A percentile compares a stretch with the other conserved stretches of the same genome.
phyloP scores from a whole-genome alignment of 2,329 filamentous ascomycete species.

The Xylaria sp. region DNA sequence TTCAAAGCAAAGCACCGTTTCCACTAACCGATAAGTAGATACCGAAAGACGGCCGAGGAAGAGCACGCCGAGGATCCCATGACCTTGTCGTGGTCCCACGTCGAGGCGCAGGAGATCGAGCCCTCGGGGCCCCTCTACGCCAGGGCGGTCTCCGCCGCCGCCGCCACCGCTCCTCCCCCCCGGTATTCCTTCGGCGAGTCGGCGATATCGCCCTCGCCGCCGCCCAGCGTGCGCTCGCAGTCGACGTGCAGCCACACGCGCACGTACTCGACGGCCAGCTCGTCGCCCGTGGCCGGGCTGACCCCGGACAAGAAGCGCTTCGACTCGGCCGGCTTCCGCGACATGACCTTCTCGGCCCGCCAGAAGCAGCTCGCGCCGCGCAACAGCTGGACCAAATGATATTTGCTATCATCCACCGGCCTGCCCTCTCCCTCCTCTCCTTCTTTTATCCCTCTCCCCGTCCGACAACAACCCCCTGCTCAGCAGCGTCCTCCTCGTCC shows the following conservation, averaged over 20 bases:
- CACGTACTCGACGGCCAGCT: slow-evolving; percentile 28
- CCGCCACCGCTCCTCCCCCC: too few relatives aligned
- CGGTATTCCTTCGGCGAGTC: slow-evolving; percentile 20
- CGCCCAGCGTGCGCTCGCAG: slow-evolving; percentile 28
- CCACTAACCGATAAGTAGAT: slow-evolving; percentile 1
- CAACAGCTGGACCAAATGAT: slow-evolving; percentile 5
- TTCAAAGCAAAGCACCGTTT: background rate
- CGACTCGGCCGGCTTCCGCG: slow-evolving; percentile 26
- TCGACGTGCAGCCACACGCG: slow-evolving; percentile 21
- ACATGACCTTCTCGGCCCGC: slow-evolving; percentile 30
- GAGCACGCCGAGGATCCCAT: slow-evolving; percentile 19
- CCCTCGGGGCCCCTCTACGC: slow-evolving; percentile 27
- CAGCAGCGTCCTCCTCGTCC: too few relatives aligned
- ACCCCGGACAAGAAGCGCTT: slow-evolving; percentile 25
- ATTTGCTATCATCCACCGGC: background rate
- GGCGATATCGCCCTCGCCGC: slow-evolving; percentile 24
- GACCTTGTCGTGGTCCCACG: slow-evolving; percentile 28
- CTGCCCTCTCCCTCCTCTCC: too few relatives aligned
- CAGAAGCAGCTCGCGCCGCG: slow-evolving; percentile 21
- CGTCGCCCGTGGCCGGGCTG: slow-evolving; percentile 13
- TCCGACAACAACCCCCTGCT: too few relatives aligned
- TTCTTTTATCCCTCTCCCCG: too few relatives aligned
- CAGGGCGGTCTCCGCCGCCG: slow-evolving; percentile 8
- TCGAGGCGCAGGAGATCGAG: slow-evolving; percentile 31
- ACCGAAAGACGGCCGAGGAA: slow-evolving; percentile 25